A percentile compares a stretch with the other conserved stretches of the same genome.
Evolutionary conservation across 1,284 basidiomycete species (phyloP).

Genomic region (Papiliotrema fonsecae): DNA sequence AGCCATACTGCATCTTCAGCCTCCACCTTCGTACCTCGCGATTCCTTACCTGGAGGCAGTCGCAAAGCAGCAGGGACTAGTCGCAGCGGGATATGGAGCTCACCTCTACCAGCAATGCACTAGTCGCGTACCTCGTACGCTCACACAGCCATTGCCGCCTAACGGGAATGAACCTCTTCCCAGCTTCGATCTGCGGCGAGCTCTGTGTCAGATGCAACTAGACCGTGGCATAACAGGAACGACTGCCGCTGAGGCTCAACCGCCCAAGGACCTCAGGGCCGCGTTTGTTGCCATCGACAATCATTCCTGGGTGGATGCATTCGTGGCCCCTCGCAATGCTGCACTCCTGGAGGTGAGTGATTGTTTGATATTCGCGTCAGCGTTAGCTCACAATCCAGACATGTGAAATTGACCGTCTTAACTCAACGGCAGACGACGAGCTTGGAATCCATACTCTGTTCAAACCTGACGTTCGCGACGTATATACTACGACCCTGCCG

Average conservation of each 20-base stretch:
- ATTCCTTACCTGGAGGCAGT: slow-evolving; percentile 68
- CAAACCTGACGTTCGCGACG: slow-evolving; percentile 40
- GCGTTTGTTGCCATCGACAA: slow-evolving; percentile 18
- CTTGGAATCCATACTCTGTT: slow-evolving; percentile 54
- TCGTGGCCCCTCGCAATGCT: slow-evolving; percentile 48
- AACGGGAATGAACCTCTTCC: slow-evolving; percentile 45
- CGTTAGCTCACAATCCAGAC: slow-evolving; percentile 30
- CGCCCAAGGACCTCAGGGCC: slow-evolving; percentile 6
- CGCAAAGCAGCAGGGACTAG: slow-evolving; percentile 54
- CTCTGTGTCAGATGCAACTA: slow-evolving; percentile 59
- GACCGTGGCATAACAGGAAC: slow-evolving; percentile 10
- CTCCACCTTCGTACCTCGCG: slow-evolving; percentile 59
- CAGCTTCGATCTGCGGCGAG: slow-evolving; percentile 57
- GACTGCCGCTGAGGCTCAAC: not conserved
- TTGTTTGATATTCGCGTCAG: not conserved
- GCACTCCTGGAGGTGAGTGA: slow-evolving; percentile 52
- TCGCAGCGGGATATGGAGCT: slow-evolving; percentile 2
- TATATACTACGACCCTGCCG: slow-evolving; percentile 9
- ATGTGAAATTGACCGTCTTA: slow-evolving; percentile 44
- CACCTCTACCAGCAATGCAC: slow-evolving; percentile 25
- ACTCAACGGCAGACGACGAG: slow-evolving; percentile 56
- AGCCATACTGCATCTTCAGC: slow-evolving; percentile 60
- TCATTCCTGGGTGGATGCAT: slow-evolving; percentile 54
- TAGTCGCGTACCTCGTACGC: slow-evolving; percentile 17
- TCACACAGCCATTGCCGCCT: slow-evolving; percentile 48